A percentile compares a stretch with the other conserved stretches of the same genome.
Evolutionary conservation across 2,329 filamentous ascomycete species (phyloP).

Genomic region (Calonectria multiphialidica): DNA sequence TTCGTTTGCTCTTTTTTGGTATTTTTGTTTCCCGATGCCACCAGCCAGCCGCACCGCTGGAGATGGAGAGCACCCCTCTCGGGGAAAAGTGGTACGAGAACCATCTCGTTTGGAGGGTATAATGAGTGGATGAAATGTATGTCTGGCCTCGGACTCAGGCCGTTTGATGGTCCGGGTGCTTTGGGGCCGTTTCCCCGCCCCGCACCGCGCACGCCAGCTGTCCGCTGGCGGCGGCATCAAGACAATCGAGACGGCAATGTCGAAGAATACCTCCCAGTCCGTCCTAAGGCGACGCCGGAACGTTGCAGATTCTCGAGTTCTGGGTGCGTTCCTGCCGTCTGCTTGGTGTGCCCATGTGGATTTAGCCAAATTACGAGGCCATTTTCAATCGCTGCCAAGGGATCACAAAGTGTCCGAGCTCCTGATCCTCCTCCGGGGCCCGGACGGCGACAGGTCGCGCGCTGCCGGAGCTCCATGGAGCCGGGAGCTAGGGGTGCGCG

Average conservation of each 20-base stretch:
- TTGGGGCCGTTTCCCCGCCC: slow-evolving; percentile 4
- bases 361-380: slow-evolving; percentile 15
- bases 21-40: not conserved
- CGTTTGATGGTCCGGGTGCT: not conserved
- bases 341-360: not conserved
- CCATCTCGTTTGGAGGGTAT: slow-evolving; percentile 4
- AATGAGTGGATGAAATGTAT: not conserved
- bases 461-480: not conserved
- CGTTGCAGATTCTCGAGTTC: not conserved
- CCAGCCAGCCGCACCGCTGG: not conserved
- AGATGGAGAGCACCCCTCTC: no score
- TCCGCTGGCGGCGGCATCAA: not conserved
- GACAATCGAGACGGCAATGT: not conserved
- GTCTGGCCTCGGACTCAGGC: not conserved
- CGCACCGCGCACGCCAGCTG: not conserved
- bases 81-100: not conserved
- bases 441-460: not conserved
- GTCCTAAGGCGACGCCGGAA: slow-evolving; percentile 8
- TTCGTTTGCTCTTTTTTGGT: not conserved
- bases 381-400: slow-evolving; percentile 3
- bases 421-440: not conserved
- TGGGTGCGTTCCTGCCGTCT: not conserved
- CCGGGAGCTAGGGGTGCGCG: slow-evolving; percentile 1
- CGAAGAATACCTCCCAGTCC: slow-evolving; percentile 19
- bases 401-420: slow-evolving; percentile 25